phyloP scores from a whole-genome alignment of 2,329 filamentous ascomycete genomes.

The Fusarium compactum region DNA sequence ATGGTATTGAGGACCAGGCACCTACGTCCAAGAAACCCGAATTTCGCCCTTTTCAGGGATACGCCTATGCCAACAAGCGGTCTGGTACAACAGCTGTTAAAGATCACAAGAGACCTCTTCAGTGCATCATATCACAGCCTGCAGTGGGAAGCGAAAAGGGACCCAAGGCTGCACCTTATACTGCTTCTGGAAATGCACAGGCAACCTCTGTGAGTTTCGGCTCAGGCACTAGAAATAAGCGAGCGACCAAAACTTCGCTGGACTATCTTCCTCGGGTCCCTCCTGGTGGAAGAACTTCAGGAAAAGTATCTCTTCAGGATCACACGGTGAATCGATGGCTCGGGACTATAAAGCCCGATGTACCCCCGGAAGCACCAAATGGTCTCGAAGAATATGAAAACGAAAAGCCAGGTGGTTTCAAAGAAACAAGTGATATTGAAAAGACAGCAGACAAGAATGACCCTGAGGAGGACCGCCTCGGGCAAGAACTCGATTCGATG shows the following conservation, averaged over 20 bases:
- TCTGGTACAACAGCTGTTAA: constrained; percentile 3
- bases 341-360: neutral
- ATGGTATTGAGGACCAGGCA: neutral
- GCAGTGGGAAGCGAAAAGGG: neutral
- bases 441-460: constrained; percentile 75
- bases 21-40: neutral
- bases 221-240: too few species aligned
- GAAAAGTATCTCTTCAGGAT: neutral
- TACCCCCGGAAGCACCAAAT: neutral
- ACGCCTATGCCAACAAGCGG: constrained; percentile 33
- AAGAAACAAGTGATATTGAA: constrained; percentile 37
- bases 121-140: neutral
- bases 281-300: neutral
- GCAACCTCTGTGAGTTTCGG: too few species aligned
- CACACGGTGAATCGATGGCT: constrained; percentile 19
- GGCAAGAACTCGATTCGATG: constrained; percentile 86
- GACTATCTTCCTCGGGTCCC: neutral
- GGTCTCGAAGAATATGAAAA: neutral
- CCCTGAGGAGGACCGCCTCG: constrained; percentile 84
- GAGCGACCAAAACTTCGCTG: neutral
- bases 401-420: neutral
- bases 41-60: constrained; percentile 35
- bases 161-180: neutral
- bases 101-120: neutral
- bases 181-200: neutral